Evolutionary conservation across 768 basidiomycete species (phyloP).

Genomic region (Artomyces pyxidatus): DNA sequence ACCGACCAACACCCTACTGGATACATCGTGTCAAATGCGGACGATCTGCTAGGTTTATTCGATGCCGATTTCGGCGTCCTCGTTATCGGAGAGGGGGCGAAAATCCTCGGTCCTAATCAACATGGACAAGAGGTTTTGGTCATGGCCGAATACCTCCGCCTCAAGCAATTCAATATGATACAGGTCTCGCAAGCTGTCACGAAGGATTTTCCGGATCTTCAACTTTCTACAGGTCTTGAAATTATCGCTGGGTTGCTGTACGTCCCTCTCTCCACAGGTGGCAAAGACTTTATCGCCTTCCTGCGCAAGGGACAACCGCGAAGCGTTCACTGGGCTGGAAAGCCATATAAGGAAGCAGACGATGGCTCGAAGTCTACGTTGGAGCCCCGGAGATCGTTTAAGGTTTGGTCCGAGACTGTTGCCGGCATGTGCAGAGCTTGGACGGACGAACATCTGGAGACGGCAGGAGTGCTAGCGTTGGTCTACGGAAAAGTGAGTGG

Average conservation of each 20-base stretch:
- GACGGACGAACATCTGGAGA: slow-evolving; percentile 81
- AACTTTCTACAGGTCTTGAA: slow-evolving; percentile 32
- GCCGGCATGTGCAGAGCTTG: slow-evolving; percentile 60
- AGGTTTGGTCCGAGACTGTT: slow-evolving; percentile 69
- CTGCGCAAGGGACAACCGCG: slow-evolving; percentile 65
- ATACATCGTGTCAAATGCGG: slow-evolving; percentile 73
- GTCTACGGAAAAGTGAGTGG: slow-evolving; percentile 63
- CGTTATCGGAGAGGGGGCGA: slow-evolving; percentile 63
- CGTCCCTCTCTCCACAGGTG: slow-evolving; percentile 64
- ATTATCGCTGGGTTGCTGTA: slow-evolving; percentile 26
- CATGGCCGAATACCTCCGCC: slow-evolving; percentile 70
- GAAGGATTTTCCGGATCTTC: slow-evolving; percentile 64
- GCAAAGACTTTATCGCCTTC: slow-evolving; percentile 77
- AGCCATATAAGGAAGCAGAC: slow-evolving; percentile 46
- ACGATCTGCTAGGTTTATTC: slow-evolving; percentile 70
- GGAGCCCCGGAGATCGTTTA: slow-evolving; percentile 76
- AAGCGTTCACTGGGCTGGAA: slow-evolving; percentile 76
- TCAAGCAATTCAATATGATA: slow-evolving; percentile 62
- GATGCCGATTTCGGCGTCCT: slow-evolving; percentile 72
- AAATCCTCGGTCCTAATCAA: slow-evolving; percentile 60
- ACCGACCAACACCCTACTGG: slow-evolving; percentile 64
- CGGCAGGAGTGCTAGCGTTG: slow-evolving; percentile 68
- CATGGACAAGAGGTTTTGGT: slow-evolving; percentile 74
- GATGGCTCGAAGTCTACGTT: slow-evolving; percentile 31
- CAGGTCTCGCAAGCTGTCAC: slow-evolving; percentile 64